phyloP scores from a whole-genome alignment of 2,329 filamentous ascomycete species.

The Aureobasidium sp. region DNA sequence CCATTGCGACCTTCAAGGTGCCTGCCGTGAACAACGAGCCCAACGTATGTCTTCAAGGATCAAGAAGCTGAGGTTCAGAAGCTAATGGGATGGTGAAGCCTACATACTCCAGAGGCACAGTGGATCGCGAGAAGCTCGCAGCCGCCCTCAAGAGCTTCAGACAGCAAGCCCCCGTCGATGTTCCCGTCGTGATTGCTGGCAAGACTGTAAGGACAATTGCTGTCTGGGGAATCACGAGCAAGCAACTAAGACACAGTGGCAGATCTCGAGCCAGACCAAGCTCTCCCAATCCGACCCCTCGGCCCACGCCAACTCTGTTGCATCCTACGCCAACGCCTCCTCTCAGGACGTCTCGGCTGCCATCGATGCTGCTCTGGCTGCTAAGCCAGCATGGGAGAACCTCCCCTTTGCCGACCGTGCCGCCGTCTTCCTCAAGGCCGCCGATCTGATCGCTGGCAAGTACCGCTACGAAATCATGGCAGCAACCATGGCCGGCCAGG shows the following conservation, averaged over 20 bases:
- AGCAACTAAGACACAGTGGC: neutral
- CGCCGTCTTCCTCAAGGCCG: constrained; percentile 91
- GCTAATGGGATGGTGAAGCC: constrained; percentile 49
- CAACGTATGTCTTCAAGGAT: constrained; percentile 58
- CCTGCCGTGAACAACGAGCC: constrained; percentile 86
- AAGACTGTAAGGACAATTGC: constrained; percentile 53
- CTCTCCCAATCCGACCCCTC: constrained; percentile 76
- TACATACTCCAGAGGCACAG: constrained; percentile 78
- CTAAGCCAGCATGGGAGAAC: constrained; percentile 77
- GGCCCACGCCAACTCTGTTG: constrained; percentile 67
- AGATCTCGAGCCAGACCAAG: constrained; percentile 49
- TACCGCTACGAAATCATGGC: constrained; percentile 98
- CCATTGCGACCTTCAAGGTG: constrained; percentile 77
- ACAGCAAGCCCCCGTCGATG: constrained; percentile 62
- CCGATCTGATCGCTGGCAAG: constrained; percentile 81
- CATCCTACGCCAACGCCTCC: constrained; percentile 77
- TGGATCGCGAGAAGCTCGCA: constrained; percentile 68
- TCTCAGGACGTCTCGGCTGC: constrained; percentile 67
- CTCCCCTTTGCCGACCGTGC: constrained; percentile 86
- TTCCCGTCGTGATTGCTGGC: constrained; percentile 78
- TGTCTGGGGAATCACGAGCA: neutral
- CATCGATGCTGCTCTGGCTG: constrained; percentile 78
- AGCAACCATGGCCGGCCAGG: constrained; percentile 89
- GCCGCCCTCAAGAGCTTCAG: constrained; percentile 65
- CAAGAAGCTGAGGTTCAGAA: neutral